These are phyloP conservation scores for Stentor coeruleus DNA, from an alignment of 73 alveolate genomes.

Conservation along the genomic window DNA sequence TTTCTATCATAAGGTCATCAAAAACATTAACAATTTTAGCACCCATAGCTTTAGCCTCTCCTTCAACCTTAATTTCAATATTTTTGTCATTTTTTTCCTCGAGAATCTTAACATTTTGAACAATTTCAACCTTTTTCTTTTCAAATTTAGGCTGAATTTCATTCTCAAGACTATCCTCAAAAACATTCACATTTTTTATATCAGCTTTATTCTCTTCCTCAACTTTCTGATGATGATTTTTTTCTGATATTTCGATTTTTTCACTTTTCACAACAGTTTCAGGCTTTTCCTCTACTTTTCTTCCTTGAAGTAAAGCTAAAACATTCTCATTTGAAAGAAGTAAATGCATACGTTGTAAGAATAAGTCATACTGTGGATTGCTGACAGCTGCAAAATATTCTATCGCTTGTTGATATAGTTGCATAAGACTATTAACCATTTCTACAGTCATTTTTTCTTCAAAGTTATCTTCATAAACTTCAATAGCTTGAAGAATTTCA, in stretches of 20 bases:
- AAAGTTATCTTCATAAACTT: not conserved
- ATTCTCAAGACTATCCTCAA: too few relatives aligned
- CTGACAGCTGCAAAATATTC: conserved; percentile 11
- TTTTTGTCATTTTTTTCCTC: too few relatives aligned
- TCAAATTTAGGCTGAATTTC: too few relatives aligned
- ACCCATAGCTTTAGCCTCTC: too few relatives aligned
- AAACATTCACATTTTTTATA: too few relatives aligned
- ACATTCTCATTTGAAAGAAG: not conserved
- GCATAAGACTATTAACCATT: conserved; percentile 7
- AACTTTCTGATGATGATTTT: not conserved
- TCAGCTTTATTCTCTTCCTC: not conserved
- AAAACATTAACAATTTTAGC: too few relatives aligned
- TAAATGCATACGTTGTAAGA: conserved; percentile 10
- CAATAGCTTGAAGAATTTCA: conserved; percentile 15
- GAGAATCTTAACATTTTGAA: too few relatives aligned
- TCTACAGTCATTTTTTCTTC: not conserved
- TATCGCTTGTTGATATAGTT: conserved; percentile 14
- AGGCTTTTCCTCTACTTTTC: not conserved
- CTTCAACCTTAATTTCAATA: too few relatives aligned
- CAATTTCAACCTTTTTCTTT: too few relatives aligned
- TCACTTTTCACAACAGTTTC: not conserved
- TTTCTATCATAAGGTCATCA: too few relatives aligned
- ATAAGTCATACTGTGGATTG: not conserved
- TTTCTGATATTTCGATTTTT: not conserved
- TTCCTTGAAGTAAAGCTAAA: not conserved